phyloP scores from a whole-genome alignment of 805 yeast genomes.

The Starmerella khaoyaiensis region DNA sequence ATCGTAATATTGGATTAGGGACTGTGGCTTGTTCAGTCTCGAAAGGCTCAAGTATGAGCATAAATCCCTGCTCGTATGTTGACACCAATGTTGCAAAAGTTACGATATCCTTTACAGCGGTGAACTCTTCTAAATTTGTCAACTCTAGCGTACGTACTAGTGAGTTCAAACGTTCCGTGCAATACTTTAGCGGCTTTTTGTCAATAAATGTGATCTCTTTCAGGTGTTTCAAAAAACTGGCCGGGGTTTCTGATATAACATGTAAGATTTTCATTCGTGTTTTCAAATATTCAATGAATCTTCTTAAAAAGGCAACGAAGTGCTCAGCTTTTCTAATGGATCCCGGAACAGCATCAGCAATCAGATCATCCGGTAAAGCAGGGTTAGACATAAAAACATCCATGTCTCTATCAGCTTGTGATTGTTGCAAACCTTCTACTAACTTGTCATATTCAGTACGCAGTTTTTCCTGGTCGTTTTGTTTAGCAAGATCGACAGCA shows the following conservation, averaged over 20 bases:
- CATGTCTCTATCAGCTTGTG: slow-evolving; percentile 49
- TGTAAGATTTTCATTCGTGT: slow-evolving; percentile 96
- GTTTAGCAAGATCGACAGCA: slow-evolving; percentile 74
- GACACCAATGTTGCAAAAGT: slow-evolving; percentile 93
- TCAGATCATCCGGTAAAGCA: slow-evolving; percentile 66
- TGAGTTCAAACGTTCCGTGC: slow-evolving; percentile 80
- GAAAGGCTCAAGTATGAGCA: slow-evolving; percentile 84
- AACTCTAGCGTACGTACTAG: slow-evolving; percentile 82
- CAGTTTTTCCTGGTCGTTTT: slow-evolving; percentile 66
- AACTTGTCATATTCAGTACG: slow-evolving; percentile 84
- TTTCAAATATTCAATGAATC: slow-evolving; percentile 87
- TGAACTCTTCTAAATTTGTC: slow-evolving; percentile 77
- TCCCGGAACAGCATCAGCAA: slow-evolving; percentile 93
- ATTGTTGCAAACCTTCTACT: slow-evolving; percentile 67
- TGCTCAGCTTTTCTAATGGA: slow-evolving; percentile 95
- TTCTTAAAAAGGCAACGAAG: slow-evolving; percentile 79
- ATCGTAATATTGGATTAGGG: slow-evolving; percentile 88
- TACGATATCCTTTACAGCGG: slow-evolving; percentile 87
- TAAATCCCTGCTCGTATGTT: slow-evolving; percentile 88
- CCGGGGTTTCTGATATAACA: slow-evolving; percentile 96
- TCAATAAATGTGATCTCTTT: slow-evolving; percentile 90
- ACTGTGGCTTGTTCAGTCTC: slow-evolving; percentile 92
- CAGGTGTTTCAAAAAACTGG: slow-evolving; percentile 80
- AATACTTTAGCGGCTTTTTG: slow-evolving; percentile 76
- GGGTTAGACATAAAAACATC: slow-evolving; percentile 79